Evolutionary conservation across 371 early-diverging fungal species (phyloP).

Genomic region (Rhizopus sp.): DNA sequence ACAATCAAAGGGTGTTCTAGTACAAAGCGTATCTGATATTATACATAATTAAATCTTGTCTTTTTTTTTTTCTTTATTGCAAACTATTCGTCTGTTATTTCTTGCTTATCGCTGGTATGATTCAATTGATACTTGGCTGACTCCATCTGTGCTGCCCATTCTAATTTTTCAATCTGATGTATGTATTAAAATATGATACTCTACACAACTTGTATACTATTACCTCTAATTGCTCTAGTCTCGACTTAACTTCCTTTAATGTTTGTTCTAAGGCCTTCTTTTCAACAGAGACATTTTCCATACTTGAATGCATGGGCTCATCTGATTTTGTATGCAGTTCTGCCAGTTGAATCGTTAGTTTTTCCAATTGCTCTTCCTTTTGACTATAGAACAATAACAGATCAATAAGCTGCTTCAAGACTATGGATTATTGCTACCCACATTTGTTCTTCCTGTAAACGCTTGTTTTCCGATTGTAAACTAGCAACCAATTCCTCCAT

Average conservation of each 20-base stretch:
- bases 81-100: too few relatives aligned
- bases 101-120: background rate
- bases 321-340: conserved; percentile 15
- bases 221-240: conserved; percentile 34
- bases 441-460: conserved; percentile 25
- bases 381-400: conserved; percentile 11
- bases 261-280: conserved; percentile 15
- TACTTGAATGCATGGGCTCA: conserved; percentile 4
- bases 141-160: conserved; percentile 30
- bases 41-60: background rate
- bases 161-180: conserved; percentile 32
- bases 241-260: conserved; percentile 22
- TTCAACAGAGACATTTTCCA: conserved; percentile 12
- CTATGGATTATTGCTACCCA: conserved; percentile 1
- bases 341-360: conserved; percentile 11
- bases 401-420: background rate
- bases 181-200: background rate
- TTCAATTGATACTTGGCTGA: conserved; percentile 3
- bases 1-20: conserved; percentile 27
- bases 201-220: background rate
- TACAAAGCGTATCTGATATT: conserved; percentile 13
- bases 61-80: too few relatives aligned
- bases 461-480: conserved; percentile 35
- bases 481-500: conserved; percentile 47
- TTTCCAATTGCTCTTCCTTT: conserved; percentile 20